Evolutionary conservation across 768 basidiomycete genomes (phyloP), one percentile per base, ranked within the genome.

Genomic region (Lentinula raphanica): DNA sequence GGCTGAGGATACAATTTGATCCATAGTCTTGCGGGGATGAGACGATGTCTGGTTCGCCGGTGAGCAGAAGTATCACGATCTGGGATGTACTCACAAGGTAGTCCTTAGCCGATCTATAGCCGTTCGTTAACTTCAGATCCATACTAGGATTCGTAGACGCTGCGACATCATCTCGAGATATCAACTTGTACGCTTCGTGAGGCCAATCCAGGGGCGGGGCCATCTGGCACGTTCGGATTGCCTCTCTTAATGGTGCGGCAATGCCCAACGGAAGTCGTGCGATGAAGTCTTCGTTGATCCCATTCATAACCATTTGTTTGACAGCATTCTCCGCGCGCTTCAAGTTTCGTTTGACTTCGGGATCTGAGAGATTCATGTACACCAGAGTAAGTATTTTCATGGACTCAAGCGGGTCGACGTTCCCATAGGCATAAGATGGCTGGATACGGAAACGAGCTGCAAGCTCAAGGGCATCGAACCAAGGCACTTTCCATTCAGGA

Each of bases 201-300:
- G 86, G 79, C 93, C 92, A 94, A 60, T 86, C 79, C 3, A 79
- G 76, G 1, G 87, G 84, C 2, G 95, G 91, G 0, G 85, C 80
- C 5, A 88, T 71, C 66, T 96, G 94, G 60, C 92, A 93, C 8
- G 87, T 85, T 60, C 92, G 74, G n/a, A 89, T 77, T 1, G 90
- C 91, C 68, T 98, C 97, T 54, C 87, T 75, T 4, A 98, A 72
- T 1, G 96, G 95, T 0, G 86, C 80, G 1, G 86, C 81, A 28
- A 91, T 75, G 0, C 90, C 90, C 11, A 91, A 67, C 1, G 90
- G 85, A 17, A 94, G 68, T 19, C 72, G 71, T 56, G 81, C 75
- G 40, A 90, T 64, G 50, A 85, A 76, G 12, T 78, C 74, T 5
- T 72, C 66, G 32, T 39, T 35, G 23, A 78, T 69, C 5, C 76